Percentiles rank a stretch among this genome's conserved stretches.
Evolutionary conservation across 495 filamentous ascomycete species (phyloP).

Genomic region (Hypoxylon intermedium): DNA sequence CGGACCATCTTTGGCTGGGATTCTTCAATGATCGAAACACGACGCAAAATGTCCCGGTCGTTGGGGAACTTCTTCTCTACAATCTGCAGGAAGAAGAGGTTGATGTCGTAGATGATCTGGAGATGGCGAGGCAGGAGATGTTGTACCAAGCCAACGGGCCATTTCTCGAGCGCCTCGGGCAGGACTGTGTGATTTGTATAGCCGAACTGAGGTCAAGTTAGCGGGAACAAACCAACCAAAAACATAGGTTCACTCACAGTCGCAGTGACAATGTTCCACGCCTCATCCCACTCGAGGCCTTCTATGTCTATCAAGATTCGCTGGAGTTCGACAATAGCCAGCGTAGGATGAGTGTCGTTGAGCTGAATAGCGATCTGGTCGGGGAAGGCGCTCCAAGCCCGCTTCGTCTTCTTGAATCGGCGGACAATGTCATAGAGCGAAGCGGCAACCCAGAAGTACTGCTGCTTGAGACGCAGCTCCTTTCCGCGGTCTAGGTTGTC

Average conservation of each 20-base stretch:
- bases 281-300: constrained; percentile 90
- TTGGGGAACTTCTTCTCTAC: constrained; percentile 91
- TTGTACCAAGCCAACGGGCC: constrained; percentile 92
- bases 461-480: constrained; percentile 96
- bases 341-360: constrained; percentile 96
- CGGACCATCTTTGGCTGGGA: constrained; percentile 96
- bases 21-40: constrained; percentile 97
- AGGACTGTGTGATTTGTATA: constrained; percentile 99
- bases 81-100: constrained; percentile 85
- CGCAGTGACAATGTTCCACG: constrained; percentile 76
- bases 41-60: constrained; percentile 79
- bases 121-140: constrained; percentile 92
- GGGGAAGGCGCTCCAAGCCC: constrained; percentile 89
- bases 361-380: constrained; percentile 97
- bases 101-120: constrained; percentile 99
- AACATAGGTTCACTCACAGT: constrained; percentile 46
- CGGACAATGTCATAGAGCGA: constrained; percentile 95
- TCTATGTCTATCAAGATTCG: constrained; percentile 90
- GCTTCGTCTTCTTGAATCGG: constrained; percentile 95
- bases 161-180: constrained; percentile 96
- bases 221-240: neutral
- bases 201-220: constrained; percentile 64
- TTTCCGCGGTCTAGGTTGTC: constrained; percentile 97
- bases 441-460: constrained; percentile 99
- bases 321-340: constrained; percentile 94